Percentiles rank a stretch among this genome's conserved stretches.
Evolutionary conservation across 164 flowering plant species (phyloP).

Genomic region (Protea cynaroides): DNA sequence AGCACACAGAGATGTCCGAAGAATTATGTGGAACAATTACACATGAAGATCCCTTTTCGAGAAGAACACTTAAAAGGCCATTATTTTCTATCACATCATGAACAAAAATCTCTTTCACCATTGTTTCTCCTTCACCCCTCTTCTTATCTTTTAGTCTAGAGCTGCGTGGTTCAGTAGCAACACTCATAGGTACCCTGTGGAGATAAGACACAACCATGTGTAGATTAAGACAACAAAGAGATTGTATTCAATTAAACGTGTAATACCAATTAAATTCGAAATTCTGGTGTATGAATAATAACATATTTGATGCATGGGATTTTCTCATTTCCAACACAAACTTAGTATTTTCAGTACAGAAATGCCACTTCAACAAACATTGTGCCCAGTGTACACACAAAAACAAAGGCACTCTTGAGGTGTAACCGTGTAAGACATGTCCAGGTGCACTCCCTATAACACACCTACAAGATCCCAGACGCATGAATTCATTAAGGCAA

Average conservation of each 20-base stretch:
- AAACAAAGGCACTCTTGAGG: too few species aligned
- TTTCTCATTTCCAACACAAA: background rate
- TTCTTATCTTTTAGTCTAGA: slow-evolving; percentile 81
- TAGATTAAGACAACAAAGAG: background rate
- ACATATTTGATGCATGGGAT: background rate
- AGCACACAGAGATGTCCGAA: slow-evolving; percentile 41
- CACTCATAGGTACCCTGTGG: slow-evolving; percentile 48
- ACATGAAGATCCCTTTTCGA: slow-evolving; percentile 61
- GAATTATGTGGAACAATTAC: slow-evolving; percentile 66
- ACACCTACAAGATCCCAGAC: too few species aligned
- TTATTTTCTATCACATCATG: slow-evolving; percentile 64
- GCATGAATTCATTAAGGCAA: too few species aligned
- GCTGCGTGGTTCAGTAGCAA: slow-evolving; percentile 66
- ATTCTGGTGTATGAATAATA: too few species aligned
- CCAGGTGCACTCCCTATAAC: too few species aligned
- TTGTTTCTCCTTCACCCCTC: slow-evolving; percentile 76
- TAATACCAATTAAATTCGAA: background rate
- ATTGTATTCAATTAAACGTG: background rate
- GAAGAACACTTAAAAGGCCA: slow-evolving; percentile 55
- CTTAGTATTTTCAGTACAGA: too few species aligned
- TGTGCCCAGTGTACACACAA: too few species aligned
- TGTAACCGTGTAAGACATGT: too few species aligned
- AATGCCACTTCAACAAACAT: too few species aligned
- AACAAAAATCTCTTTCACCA: slow-evolving; percentile 78
- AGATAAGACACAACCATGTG: slow-evolving; percentile 7